These are phyloP conservation scores for Berberis vulgaris DNA, from an alignment of 164 flowering plant species.

Conservation along the genomic window DNA sequence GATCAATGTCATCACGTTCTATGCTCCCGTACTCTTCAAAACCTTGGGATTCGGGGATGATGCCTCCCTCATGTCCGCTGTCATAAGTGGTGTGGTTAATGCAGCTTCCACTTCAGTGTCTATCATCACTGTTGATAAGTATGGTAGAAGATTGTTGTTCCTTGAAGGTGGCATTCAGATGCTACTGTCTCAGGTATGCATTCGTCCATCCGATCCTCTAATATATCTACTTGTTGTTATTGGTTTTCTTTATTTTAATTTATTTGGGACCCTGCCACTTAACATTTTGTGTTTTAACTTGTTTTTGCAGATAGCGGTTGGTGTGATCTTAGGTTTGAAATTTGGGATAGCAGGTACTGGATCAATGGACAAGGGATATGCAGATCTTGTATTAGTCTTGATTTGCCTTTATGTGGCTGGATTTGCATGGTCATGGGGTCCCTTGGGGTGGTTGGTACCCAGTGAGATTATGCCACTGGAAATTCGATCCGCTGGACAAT, in stretches of 20 bases:
- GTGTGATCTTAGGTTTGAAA: too few relatives aligned
- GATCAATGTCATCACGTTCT: constrained; percentile 23
- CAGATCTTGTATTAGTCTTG: constrained; percentile 13
- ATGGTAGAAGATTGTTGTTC: constrained; percentile 15
- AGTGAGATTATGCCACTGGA: constrained; percentile 26
- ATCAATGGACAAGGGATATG: constrained; percentile 15
- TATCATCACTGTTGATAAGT: constrained; percentile 16
- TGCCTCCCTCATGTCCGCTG: constrained; percentile 20
- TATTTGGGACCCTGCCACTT: too few relatives aligned
- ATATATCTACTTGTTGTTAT: too few relatives aligned
- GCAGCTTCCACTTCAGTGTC: constrained; percentile 14
- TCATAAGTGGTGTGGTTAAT: constrained; percentile 13
- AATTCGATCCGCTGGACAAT: constrained; percentile 23
- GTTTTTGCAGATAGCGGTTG: too few relatives aligned
- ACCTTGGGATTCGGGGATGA: constrained; percentile 23
- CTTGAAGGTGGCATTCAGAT: constrained; percentile 20
- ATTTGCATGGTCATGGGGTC: constrained; percentile 25
- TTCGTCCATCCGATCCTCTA: constrained; percentile 11
- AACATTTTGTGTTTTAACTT: too few relatives aligned
- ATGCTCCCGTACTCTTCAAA: constrained; percentile 19
- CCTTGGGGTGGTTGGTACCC: constrained; percentile 24
- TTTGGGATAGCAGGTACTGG: constrained; percentile 18
- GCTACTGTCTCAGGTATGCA: constrained; percentile 15
- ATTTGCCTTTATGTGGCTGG: constrained; percentile 20
- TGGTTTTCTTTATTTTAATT: too few relatives aligned